Conservation (phyloP, 148 eudicot genomes). For the Polygonum aviculare region DNA sequence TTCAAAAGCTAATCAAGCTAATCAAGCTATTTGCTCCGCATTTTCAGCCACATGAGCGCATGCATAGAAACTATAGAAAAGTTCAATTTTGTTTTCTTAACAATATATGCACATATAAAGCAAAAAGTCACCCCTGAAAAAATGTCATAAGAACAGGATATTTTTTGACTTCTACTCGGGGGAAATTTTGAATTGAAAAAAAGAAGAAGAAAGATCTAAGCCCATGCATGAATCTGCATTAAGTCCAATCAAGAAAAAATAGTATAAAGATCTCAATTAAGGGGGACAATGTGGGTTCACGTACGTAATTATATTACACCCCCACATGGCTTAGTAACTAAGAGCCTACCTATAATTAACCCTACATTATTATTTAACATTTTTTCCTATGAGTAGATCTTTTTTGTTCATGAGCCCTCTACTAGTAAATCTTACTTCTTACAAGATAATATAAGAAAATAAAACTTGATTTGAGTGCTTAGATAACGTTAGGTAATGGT, state of each 20-base stretch:
- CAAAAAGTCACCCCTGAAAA: background rate
- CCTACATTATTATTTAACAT: background rate
- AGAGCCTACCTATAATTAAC: background rate
- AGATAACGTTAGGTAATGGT: background rate
- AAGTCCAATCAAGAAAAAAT: background rate
- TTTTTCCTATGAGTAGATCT: background rate
- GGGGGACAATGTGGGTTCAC: background rate
- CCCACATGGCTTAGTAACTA: background rate
- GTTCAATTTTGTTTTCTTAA: background rate
- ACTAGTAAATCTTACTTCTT: background rate
- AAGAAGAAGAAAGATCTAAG: background rate
- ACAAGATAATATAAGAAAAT: background rate
- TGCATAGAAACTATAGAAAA: background rate
- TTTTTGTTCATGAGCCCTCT: background rate
- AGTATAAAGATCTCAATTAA: background rate
- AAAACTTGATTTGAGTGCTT: background rate
- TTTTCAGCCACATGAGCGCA: background rate
- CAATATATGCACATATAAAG: background rate
- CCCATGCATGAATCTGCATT: background rate
- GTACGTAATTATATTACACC: background rate
- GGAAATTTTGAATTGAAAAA: background rate
- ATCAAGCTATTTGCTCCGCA: slow-evolving; percentile 2
- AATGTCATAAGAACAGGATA: background rate
- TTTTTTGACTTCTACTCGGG: background rate
- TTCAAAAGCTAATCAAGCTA: background rate